These are phyloP conservation scores for Debaryomyces subglobosus DNA, from an alignment of 1,139 yeast species.

Conservation along the genomic window DNA sequence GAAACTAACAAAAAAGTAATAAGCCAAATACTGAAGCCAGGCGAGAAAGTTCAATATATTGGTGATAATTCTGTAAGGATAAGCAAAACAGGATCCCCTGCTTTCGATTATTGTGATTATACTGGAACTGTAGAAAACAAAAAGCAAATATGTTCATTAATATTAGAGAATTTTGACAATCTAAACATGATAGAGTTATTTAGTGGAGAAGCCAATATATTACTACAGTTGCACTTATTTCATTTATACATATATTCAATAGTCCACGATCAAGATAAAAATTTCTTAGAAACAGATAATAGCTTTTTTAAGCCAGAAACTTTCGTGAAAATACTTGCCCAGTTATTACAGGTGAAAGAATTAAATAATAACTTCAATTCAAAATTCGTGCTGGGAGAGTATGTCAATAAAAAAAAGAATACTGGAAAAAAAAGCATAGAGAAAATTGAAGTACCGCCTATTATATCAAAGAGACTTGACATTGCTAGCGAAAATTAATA, in stretches of 20 bases:
- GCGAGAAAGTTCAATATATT: not conserved
- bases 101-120: not conserved
- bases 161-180: conserved; percentile 12
- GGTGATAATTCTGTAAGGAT: not conserved
- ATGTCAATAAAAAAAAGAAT: not conserved
- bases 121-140: too few species aligned
- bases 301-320: not conserved
- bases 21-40: not conserved
- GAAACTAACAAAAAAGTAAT: not conserved
- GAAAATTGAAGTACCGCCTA: not conserved
- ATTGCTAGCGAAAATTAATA: too few species aligned
- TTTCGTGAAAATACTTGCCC: conserved; percentile 4
- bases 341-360: conserved; percentile 10
- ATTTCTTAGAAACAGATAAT: conserved; percentile 5
- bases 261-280: conserved; percentile 9
- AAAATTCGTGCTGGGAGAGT: too few species aligned
- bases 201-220: not conserved
- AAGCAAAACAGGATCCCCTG: not conserved
- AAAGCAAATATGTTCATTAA: not conserved
- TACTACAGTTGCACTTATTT: conserved; percentile 7
- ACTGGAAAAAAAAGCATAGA: conserved; percentile 5
- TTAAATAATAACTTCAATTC: conserved; percentile 8
- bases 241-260: conserved; percentile 13
- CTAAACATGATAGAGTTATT: conserved; percentile 7
- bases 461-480: too few species aligned